These are phyloP conservation scores for Diplodia corticola DNA, from an alignment of 2,329 filamentous ascomycete species.

Conservation along the genomic window DNA sequence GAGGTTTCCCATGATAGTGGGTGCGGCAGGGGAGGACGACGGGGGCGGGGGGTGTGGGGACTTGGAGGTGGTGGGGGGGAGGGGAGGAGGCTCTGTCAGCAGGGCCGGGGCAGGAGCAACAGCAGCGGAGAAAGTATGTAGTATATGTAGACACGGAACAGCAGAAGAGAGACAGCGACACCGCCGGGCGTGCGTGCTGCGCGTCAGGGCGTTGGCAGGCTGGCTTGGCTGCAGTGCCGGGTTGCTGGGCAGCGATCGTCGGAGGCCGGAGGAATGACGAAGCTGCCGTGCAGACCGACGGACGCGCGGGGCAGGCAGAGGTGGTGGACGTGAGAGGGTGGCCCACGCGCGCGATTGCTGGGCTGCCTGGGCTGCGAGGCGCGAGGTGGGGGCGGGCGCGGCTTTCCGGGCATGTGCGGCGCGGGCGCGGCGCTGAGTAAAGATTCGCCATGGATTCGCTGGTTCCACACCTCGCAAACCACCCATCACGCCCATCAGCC, in stretches of 20 bases:
- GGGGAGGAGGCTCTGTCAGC: background rate
- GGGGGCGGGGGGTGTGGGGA: background rate
- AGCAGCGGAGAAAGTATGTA: background rate
- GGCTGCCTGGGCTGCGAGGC: background rate
- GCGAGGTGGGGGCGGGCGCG: constrained; percentile 2
- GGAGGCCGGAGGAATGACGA: background rate
- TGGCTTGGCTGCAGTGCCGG: constrained; percentile 2
- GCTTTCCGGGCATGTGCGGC: background rate
- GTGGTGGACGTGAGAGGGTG: background rate
- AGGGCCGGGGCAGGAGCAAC: background rate
- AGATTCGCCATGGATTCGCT: constrained; percentile 21
- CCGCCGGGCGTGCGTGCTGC: background rate
- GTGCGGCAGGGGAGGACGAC: background rate
- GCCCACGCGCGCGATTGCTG: background rate
- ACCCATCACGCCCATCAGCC: background rate
- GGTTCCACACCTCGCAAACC: constrained; percentile 2
- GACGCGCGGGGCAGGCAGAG: background rate
- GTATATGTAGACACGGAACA: background rate
- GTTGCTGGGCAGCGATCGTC: constrained; percentile 14
- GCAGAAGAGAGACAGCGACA: background rate
- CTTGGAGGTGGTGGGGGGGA: background rate
- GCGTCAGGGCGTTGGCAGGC: background rate
- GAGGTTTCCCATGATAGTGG: constrained; percentile 73
- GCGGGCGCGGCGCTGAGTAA: constrained; percentile 19
- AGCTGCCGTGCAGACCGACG: background rate